Evolutionary conservation across 768 basidiomycete species (phyloP).

Genomic region (Lactifluus echinatus): DNA sequence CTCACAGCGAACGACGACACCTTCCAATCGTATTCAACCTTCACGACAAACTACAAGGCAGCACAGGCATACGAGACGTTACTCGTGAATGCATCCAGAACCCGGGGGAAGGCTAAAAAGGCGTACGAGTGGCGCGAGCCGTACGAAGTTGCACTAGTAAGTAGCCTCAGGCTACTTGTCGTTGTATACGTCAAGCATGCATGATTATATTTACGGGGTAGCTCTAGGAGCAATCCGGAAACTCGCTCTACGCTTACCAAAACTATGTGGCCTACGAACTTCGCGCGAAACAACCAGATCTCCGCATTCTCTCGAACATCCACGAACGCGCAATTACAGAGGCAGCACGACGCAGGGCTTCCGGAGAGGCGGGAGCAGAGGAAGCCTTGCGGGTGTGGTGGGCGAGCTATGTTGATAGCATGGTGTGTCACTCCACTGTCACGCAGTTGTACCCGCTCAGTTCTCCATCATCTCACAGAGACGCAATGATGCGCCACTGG

Average conservation of each 20-base stretch:
- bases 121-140: conserved; percentile 55
- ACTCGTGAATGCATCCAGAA: conserved; percentile 70
- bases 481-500: conserved; percentile 40
- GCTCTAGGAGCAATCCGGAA: conserved; percentile 21
- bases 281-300: conserved; percentile 48
- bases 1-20: conserved; percentile 70
- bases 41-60: conserved; percentile 73
- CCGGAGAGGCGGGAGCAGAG: conserved; percentile 48
- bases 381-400: conserved; percentile 58
- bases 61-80: conserved; percentile 68
- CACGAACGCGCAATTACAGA: conserved; percentile 74
- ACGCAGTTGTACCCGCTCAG: neutral
- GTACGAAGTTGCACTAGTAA: conserved; percentile 53
- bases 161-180: conserved; percentile 16
- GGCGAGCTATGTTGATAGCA: conserved; percentile 60
- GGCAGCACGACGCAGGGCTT: conserved; percentile 50
- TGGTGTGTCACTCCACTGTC: conserved; percentile 37
- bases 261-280: conserved; percentile 58
- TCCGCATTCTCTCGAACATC: conserved; percentile 45
- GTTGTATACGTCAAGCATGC: neutral
- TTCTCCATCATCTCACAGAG: conserved; percentile 22
- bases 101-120: conserved; percentile 50
- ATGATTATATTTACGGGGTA: conserved; percentile 24
- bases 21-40: conserved; percentile 78
- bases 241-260: conserved; percentile 52